Conservation (phyloP, 2,329 filamentous ascomycete genomes). For the Penicillium concentricum region DNA sequence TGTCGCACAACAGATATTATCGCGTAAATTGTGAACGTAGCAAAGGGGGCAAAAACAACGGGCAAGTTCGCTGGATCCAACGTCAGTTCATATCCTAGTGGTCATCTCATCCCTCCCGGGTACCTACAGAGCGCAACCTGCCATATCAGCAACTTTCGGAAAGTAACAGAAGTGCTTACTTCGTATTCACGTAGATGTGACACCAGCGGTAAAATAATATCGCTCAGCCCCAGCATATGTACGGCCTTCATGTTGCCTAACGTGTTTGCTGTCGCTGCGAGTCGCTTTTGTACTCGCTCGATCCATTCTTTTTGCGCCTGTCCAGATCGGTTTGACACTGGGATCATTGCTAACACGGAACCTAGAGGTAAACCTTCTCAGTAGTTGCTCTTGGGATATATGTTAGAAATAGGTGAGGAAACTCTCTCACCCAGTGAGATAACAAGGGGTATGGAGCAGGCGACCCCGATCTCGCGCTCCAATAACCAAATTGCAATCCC, state of each 20-base stretch:
- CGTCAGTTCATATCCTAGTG: background rate
- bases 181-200: slow-evolving; percentile 10
- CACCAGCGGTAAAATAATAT: slow-evolving; percentile 13
- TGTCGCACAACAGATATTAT: slow-evolving; percentile 3
- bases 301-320: slow-evolving; percentile 40
- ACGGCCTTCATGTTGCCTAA: slow-evolving; percentile 43
- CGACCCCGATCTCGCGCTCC: background rate
- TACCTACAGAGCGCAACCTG: slow-evolving; percentile 15
- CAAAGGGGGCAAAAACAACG: slow-evolving; percentile 15
- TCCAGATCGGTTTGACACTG: background rate
- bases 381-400: background rate
- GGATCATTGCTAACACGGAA: background rate
- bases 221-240: slow-evolving; percentile 40
- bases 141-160: slow-evolving; percentile 11
- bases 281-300: slow-evolving; percentile 41
- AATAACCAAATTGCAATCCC: slow-evolving; percentile 4
- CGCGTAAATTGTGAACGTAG: slow-evolving; percentile 21
- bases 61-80: slow-evolving; percentile 18
- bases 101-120: background rate
- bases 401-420: background rate
- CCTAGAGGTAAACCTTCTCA: background rate
- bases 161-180: background rate
- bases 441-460: slow-evolving; percentile 1
- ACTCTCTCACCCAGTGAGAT: slow-evolving; percentile 1
- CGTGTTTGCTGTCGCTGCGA: slow-evolving; percentile 40